Evolutionary conservation across 108 stramenopile species (phyloP), one percentile per base, ranked within the genome.

Genomic region (Bacterosira constricta): DNA sequence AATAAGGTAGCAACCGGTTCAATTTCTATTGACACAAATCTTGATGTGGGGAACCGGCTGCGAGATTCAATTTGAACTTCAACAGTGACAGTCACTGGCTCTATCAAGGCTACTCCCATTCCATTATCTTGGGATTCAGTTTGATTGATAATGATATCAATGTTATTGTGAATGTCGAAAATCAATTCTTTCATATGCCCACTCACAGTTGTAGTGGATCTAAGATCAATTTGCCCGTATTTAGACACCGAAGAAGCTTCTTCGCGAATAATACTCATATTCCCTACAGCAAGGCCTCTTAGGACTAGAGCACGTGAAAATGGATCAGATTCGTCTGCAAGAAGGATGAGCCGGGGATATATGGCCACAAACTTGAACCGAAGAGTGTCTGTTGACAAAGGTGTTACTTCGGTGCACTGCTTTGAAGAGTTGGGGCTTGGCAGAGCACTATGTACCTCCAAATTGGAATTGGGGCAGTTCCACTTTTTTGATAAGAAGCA

Each of bases 331-430:
- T 91, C 90, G 52, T 91, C 86, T 8, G 87, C 84, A 21, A 88
- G 62, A 62, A 91, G 85, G 39, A 91, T 74, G n/a, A 91, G 54
- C n/a, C 83, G 75, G 9, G 90, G 90, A 66, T 91, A 87, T 53
- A 88, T 71, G 5, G 86, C 84, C 11, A 84, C 75, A 6, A 90
- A 25, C 59, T 85, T 86, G 6, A 87, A 64, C 34, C 84, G 73
- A 17, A 90, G 26, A 31, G 62, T 31, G 34, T 36, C 49, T n/a
- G 23, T 13, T 46, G 61, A 27, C 2, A 15, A 44, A 2, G 42
- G 38, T 3, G 12, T 56, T 13, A 20, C 55, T 11, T 6, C 13
- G 8, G 6, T 9, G 32, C 55, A 9, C 6, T 20, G 29, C 21
- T 12, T 7, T 10, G 7, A 39, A 39, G 38, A 39, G 15, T 6